Evolutionary conservation across 75 land plant species (phyloP), one percentile per base, ranked within the genome.

Genomic region (Ceratopteris richardii): DNA sequence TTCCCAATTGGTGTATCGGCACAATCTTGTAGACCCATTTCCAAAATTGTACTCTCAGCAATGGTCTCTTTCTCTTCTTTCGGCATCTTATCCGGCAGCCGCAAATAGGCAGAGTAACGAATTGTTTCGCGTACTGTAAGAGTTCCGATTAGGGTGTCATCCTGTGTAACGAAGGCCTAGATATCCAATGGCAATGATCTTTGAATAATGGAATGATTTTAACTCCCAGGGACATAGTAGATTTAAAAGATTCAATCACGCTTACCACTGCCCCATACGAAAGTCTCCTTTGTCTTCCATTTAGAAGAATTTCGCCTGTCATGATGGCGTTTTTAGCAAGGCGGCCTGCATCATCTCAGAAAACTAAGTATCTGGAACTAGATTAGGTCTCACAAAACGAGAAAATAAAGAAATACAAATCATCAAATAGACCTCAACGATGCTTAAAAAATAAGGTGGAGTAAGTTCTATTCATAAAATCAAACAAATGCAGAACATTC

Each of bases 91-190:
- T 61, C 36, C 1, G 86, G 83, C 13, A 86, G 81, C 37, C 86
- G 78, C 64, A 86, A 60, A 23, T 68, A 58, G 7, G 94, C 86
- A 11, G 94, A 88, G 73, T 88, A 88, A 23, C 58, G 61, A 31
- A 88, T 67, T 17, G 86, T 69, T 52, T 88, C 94, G 64, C 72
- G 65, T 0, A 86, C 94, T 0, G 90, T 86, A 12, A 88, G 72
- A 0, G 94, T 88, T 30, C 84, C 94, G 23, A 88, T 66, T 25
- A 88, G 23, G 1, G 63, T 58, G 58, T 86, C 81, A 29, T 82
- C 85, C 73, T 88, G 90, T 0, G 90, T 88, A 57, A 88, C 94
- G 56, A 81, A 88, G 9, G 90, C 94, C 94, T 88, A 65, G n/a
- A n/a, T n/a, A n/a, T n/a, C n/a, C n/a, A n/a, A n/a, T n/a, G n/a